Percentiles rank a stretch among this genome's conserved stretches.
Conservation (phyloP, 345 rosid species). For the Balakata baccata region DNA sequence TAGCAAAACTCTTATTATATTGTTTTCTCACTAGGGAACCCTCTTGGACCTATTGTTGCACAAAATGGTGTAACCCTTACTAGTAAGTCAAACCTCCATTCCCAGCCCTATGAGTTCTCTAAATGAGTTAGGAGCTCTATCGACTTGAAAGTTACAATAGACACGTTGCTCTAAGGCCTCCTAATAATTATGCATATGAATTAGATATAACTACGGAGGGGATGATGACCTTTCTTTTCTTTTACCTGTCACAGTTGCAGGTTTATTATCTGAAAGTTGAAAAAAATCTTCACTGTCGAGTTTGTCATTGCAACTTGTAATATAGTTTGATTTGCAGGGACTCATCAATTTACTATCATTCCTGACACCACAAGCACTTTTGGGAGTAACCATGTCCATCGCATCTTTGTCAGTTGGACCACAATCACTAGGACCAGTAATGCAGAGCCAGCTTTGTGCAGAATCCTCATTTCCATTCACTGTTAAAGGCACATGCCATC, state of each 20-base stretch:
- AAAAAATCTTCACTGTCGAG: constrained; percentile 4
- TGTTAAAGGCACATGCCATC: constrained; percentile 79
- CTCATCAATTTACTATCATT: background rate
- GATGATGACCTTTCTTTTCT: constrained; percentile 39
- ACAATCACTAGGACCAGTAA: constrained; percentile 33
- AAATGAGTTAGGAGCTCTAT: no score
- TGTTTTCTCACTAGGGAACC: no score
- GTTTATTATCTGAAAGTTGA: constrained; percentile 13
- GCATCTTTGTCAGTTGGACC: constrained; percentile 17
- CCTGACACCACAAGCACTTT: constrained; percentile 9
- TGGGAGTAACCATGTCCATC: constrained; percentile 15
- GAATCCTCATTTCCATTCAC: constrained; percentile 31
- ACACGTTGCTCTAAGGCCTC: no score
- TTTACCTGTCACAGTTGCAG: constrained; percentile 24
- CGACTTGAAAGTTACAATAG: no score
- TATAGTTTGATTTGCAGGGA: background rate
- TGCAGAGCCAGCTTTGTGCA: constrained; percentile 60
- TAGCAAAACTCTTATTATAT: no score
- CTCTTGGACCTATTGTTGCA: no score
- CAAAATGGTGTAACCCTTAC: no score
- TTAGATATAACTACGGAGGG: constrained; percentile 1
- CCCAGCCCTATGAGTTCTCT: no score
- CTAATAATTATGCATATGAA: no score
- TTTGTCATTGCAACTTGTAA: background rate
- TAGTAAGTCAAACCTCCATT: no score